Evolutionary conservation across 2,329 filamentous ascomycete species (phyloP), one percentile per base, ranked within the genome.

Genomic region (Scortechinia acanthostroma): DNA sequence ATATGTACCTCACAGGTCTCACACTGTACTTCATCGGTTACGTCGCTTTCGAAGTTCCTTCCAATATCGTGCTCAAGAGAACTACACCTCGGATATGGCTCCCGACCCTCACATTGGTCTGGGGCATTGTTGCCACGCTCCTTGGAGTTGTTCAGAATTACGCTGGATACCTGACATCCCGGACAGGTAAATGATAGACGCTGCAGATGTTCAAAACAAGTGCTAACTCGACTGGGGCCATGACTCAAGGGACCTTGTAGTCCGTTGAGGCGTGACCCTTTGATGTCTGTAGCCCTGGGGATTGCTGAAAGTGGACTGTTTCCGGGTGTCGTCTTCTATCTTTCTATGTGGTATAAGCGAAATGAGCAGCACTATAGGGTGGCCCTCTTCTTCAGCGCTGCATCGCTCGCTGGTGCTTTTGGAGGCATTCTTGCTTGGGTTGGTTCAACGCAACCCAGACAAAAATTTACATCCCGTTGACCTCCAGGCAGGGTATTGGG

Each of bases 1-100:
- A 82, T 42, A 70, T 84, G 51, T 86, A 87, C 47, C 65, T 86
- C 1, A 81, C 76, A 0, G 78, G 79, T 1, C 55, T 86, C 33
- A 86, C 81, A 0, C 57, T 86, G 0, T 87, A 84, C 57, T 87
- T 87, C 53, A 63, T 79, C 33, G 74, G 73, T 37, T 80, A 79
- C 47, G 74, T 77, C 1, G 52, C 77, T 10, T 79, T 79, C 35
- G 76, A 80, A 71, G 68, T 83, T 4, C 78, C 77, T 0, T 81
- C 76, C 53, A 83, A 82, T 50, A 76, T 83, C 49, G 62, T 81
- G 6, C 67, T 82, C 16, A 83, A 83, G 52, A 64, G 71, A 1
- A 82, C 77, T 0, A 80, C 74, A 1, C 77, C 77, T 0, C 59
- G 65, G 2, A 57, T 77, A 19, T 80, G 74, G 76, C 60, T 80